Base-by-base conservation (phyloP, 2,329 filamentous ascomycete species). In the Sphaerulina vaccinii region DNA sequence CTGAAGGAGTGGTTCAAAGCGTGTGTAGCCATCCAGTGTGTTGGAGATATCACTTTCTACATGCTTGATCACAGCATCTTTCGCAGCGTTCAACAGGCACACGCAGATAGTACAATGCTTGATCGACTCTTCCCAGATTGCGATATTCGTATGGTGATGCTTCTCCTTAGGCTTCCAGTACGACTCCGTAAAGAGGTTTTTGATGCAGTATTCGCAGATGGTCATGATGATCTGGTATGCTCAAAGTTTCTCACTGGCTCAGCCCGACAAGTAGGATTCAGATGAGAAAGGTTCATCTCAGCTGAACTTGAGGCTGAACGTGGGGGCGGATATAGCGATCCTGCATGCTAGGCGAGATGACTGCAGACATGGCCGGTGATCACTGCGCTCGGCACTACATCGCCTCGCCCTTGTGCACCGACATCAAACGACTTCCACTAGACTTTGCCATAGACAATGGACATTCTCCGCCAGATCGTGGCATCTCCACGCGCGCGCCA, bases 401-500 rank as follows among this genome's bases (percentile, higher is more conserved):
- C n/a, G n/a, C n/a, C n/a, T n/a, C n/a, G n/a, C n/a, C n/a, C n/a
- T n/a, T n/a, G n/a, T n/a, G n/a, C n/a, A n/a, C n/a, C n/a, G n/a
- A n/a, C n/a, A n/a, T n/a, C n/a, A n/a, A n/a, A n/a, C n/a, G n/a
- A n/a, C n/a, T n/a, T n/a, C n/a, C n/a, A n/a, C n/a, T n/a, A n/a
- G n/a, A n/a, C n/a, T 32, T 11, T 32, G 27, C 27, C 27, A 37
- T 33, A 19, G 16, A 39, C 32, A 9, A 60, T 61, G 59, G 59
- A 61, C 47, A 47, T 97, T 56, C 80, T 97, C 60, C 88, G 92
- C 63, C 89, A 95, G 69, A 88, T 97, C 58, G 90, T 97, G 56
- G 90, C 93, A 38, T 86, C 91, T 8, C 92, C 93, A 10, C 84
- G 93, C 60, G 79, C 85, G 54, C 83, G 86, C 63, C 91, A 97